Conservation (phyloP, 2,329 filamentous ascomycete genomes). For the Aspergillus quadrilineatus region DNA sequence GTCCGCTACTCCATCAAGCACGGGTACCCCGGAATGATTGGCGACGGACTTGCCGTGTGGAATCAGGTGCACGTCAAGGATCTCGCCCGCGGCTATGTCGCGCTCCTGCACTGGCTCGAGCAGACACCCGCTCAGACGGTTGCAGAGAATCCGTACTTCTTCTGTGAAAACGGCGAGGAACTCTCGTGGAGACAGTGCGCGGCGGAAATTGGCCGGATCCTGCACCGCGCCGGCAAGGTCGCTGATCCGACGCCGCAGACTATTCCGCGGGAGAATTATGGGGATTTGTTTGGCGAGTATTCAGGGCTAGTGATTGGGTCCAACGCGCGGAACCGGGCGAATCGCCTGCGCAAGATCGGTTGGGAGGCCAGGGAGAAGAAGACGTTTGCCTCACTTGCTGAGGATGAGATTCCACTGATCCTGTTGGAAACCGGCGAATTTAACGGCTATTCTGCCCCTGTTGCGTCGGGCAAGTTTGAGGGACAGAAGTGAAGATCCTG, state of each 20-base stretch:
- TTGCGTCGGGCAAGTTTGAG: neutral
- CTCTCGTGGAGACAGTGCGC: neutral
- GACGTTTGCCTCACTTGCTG: neutral
- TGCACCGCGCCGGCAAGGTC: neutral
- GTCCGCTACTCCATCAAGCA: neutral
- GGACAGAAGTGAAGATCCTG: neutral
- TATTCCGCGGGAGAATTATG: neutral
- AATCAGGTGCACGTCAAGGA: slow-evolving; percentile 1
- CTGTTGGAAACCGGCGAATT: neutral
- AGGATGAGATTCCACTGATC: neutral
- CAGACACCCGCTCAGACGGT: neutral
- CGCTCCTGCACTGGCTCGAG: neutral
- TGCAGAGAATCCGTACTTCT: neutral
- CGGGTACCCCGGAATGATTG: neutral
- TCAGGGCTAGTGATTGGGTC: neutral
- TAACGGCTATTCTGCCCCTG: neutral
- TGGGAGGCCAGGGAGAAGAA: neutral
- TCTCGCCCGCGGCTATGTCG: neutral
- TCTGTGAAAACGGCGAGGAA: slow-evolving; percentile 1
- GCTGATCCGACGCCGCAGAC: neutral
- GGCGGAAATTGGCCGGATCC: neutral
- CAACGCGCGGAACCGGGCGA: neutral
- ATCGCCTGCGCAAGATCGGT: neutral
- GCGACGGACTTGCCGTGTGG: neutral
- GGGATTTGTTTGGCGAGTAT: neutral